Evolutionary conservation across 331 rosid genomes (phyloP), one percentile per base, ranked within the genome.

Genomic region (Saraca asoca): DNA sequence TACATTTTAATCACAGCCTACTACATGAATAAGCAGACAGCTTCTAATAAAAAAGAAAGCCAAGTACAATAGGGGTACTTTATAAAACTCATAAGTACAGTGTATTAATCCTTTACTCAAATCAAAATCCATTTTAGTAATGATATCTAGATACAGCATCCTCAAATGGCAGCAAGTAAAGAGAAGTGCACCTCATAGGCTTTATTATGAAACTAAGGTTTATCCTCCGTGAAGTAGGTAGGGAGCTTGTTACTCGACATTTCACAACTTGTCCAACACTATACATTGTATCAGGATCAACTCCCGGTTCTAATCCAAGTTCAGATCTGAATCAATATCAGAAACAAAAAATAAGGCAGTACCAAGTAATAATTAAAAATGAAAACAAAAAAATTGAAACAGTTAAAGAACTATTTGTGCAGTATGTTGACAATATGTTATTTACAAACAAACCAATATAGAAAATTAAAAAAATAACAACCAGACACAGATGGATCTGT

Each of bases 261-360:
- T 93, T 93, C 77, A 93, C 84, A 46, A 83, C 98, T 88, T 93
- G 96, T n/a, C 95, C 98, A 62, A 86, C 90, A 78, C 83, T 92
- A 76, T 86, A 93, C 58, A 83, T 78, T 11, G 77, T 72, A 82
- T 75, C 73, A 18, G 98, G 95, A 78, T 83, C 87, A 61, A 74
- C 78, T 72, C 96, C 97, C 35, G 96, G 83, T 76, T 88, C 96
- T 73, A 94, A 64, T 66, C 89, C 96, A 13, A 94, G 96, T 83
- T 94, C 97, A 75, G 91, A 84, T 77, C 98, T 93, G 91, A 69
- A 56, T 66, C 53, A 80, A 50, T 46, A 74, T 61, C 16, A 42
- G 61, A 62, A 19, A 69, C 53, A 75, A 65, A 50, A 24, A 72
- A 57, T 75, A 50, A 46, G 33, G 16, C 35, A 73, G 17, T 31